These are phyloP conservation scores for Ambrosia trifida DNA, from an alignment of 129 eudicot genomes.

Conservation along the genomic window DNA sequence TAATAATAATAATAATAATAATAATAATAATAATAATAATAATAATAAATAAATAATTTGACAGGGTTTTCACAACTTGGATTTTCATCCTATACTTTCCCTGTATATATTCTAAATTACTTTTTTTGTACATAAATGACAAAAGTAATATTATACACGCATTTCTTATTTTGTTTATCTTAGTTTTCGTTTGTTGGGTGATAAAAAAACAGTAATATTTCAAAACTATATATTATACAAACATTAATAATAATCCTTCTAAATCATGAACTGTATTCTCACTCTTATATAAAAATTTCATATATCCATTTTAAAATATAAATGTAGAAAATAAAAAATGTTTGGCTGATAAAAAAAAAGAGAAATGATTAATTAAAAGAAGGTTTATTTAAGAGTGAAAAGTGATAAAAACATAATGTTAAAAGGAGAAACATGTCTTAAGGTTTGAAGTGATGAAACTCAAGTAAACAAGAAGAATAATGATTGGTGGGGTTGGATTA, in stretches of 20 bases:
- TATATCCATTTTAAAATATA: not conserved
- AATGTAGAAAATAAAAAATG: not conserved
- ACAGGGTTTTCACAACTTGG: too few relatives aligned
- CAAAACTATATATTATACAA: too few relatives aligned
- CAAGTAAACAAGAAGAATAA: conserved; percentile 27
- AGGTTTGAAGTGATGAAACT: conserved; percentile 27
- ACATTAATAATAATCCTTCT: not conserved
- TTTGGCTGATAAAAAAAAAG: not conserved
- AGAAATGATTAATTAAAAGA: conserved; percentile 23
- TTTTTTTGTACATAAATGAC: too few relatives aligned
- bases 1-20: too few relatives aligned
- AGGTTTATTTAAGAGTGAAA: conserved; percentile 12
- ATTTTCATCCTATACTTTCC: too few relatives aligned
- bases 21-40: too few relatives aligned
- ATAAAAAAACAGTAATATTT: too few relatives aligned
- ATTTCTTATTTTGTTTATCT: too few relatives aligned
- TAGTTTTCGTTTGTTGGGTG: too few relatives aligned
- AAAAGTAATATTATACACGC: too few relatives aligned
- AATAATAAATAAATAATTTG: too few relatives aligned
- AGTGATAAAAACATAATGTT: conserved; percentile 10
- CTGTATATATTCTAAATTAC: too few relatives aligned
- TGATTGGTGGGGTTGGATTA: conserved; percentile 39
- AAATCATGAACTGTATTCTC: not conserved
- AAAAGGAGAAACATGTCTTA: conserved; percentile 32
- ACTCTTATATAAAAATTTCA: not conserved